Conservation (phyloP, 139 green algal genomes). For the Klebsormidium nitens region DNA sequence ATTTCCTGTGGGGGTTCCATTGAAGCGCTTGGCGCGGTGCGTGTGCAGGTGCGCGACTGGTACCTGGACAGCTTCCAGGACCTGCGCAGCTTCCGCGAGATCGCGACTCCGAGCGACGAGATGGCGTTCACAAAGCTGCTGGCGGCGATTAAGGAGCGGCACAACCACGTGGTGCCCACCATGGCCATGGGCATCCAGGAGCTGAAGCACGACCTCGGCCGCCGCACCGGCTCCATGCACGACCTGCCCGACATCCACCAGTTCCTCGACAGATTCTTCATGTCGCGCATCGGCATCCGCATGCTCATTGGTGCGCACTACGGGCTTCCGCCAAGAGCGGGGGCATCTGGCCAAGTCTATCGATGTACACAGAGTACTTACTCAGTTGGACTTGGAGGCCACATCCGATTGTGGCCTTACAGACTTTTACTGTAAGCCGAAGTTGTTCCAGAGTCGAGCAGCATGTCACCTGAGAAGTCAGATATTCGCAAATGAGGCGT, state of each 20-base stretch:
- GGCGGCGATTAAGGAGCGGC: conserved; percentile 65
- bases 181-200: conserved; percentile 90
- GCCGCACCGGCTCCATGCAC: conserved; percentile 38
- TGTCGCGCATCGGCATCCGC: conserved; percentile 94
- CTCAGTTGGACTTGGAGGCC: too few relatives aligned
- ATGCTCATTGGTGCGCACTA: conserved; percentile 79
- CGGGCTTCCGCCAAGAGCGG: too few relatives aligned
- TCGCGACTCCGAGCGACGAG: conserved; percentile 69
- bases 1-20: too few relatives aligned
- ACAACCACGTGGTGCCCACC: conserved; percentile 91
- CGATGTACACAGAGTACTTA: too few relatives aligned
- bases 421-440: too few relatives aligned
- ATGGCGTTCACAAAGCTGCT: conserved; percentile 84
- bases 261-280: conserved; percentile 96
- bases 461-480: too few relatives aligned
- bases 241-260: conserved; percentile 96
- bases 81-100: conserved; percentile 66
- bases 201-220: conserved; percentile 71
- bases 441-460: too few relatives aligned
- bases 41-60: conserved; percentile 95
- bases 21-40: too few relatives aligned
- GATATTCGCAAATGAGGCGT: too few relatives aligned
- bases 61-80: conserved; percentile 97
- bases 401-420: too few relatives aligned
- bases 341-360: too few relatives aligned